Evolutionary conservation across 1,284 basidiomycete genomes (phyloP).

Genomic region (Inonotus obliquus): DNA sequence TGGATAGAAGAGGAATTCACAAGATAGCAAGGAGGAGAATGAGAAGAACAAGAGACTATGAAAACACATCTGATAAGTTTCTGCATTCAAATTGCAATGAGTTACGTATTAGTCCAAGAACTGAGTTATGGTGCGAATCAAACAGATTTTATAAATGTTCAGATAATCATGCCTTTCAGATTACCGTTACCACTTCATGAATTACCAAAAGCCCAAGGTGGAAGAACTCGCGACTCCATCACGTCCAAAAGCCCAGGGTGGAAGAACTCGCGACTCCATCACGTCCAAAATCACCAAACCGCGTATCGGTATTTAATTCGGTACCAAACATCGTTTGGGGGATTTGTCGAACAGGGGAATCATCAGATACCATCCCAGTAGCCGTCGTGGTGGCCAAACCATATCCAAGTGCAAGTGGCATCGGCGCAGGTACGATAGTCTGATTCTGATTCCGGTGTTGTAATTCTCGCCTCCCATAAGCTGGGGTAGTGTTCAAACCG

Average conservation of each 20-base stretch:
- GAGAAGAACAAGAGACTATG: background rate
- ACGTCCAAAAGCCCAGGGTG: conserved; percentile 68
- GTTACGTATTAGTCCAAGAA: background rate
- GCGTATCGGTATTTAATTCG: conserved; percentile 65
- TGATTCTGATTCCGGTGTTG: conserved; percentile 26
- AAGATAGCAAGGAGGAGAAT: too few species aligned
- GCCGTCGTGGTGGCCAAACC: conserved; percentile 21
- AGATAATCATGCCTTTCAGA: background rate
- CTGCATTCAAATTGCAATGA: background rate
- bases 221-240: conserved; percentile 67
- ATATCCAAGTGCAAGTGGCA: conserved; percentile 15
- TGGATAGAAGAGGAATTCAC: background rate
- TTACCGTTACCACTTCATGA: conserved; percentile 4
- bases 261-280: conserved; percentile 67
- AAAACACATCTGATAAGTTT: background rate
- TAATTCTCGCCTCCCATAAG: conserved; percentile 6
- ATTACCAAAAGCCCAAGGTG: conserved; percentile 38
- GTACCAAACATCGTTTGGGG: conserved; percentile 78
- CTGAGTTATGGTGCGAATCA: background rate
- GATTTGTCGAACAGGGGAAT: conserved; percentile 37
- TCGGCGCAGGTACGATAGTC: background rate
- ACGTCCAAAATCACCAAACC: conserved; percentile 77
- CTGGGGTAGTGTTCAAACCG: conserved; percentile 1
- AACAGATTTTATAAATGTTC: background rate
- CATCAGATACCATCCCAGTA: conserved; percentile 24